Percentiles rank a stretch among this genome's conserved stretches.
phyloP scores from a whole-genome alignment of 2,329 filamentous ascomycete genomes.

The Fusarium continuum region DNA sequence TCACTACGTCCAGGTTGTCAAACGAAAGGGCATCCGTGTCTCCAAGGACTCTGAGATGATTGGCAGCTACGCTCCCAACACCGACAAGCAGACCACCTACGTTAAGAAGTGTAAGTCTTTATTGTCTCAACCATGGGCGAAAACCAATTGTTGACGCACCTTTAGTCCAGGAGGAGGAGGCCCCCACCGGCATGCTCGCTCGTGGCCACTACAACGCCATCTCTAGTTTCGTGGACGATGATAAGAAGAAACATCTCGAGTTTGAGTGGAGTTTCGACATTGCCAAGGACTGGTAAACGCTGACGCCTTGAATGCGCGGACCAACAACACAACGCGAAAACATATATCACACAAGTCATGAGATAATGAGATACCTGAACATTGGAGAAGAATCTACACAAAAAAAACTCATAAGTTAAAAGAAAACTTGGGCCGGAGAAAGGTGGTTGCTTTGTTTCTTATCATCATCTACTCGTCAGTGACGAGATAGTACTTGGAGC shows the following conservation, averaged over 20 bases:
- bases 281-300: conserved; percentile 86
- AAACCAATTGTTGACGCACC: not conserved
- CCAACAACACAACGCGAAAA: conserved; percentile 24
- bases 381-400: conserved; percentile 30
- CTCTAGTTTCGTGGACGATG: conserved; percentile 94
- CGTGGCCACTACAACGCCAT: conserved; percentile 90
- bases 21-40: conserved; percentile 84
- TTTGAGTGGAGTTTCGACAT: conserved; percentile 99
- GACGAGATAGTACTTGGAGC: conserved; percentile 21
- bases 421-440: conserved; percentile 22
- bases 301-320: not conserved
- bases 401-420: conserved; percentile 29
- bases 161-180: conserved; percentile 88
- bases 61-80: conserved; percentile 94
- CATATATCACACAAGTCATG: conserved; percentile 38
- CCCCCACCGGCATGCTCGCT: conserved; percentile 87
- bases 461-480: conserved; percentile 30
- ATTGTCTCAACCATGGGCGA: not conserved
- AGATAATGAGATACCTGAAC: conserved; percentile 46
- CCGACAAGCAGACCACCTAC: conserved; percentile 84
- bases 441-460: conserved; percentile 33
- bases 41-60: conserved; percentile 99
- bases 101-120: conserved; percentile 86
- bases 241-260: conserved; percentile 86
- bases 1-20: conserved; percentile 95